Evolutionary conservation across 1,284 basidiomycete species (phyloP).

Genomic region (Waitea zeae): DNA sequence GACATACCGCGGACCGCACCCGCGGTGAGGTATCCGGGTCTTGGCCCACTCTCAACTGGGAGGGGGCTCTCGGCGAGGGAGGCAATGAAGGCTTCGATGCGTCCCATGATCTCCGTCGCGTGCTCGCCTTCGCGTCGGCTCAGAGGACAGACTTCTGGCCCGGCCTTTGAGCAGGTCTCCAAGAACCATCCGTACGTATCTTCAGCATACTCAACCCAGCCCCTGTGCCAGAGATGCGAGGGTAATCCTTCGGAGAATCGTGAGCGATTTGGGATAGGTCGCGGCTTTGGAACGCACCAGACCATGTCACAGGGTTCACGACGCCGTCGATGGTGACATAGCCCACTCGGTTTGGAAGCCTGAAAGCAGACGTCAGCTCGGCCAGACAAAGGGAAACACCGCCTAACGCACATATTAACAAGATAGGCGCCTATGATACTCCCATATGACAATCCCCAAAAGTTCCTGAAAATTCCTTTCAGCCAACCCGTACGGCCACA

Average conservation of each 20-base stretch:
- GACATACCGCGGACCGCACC: constrained; percentile 16
- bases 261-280: too few relatives aligned
- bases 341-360: too few relatives aligned
- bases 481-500: not conserved
- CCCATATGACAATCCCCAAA: constrained; percentile 11
- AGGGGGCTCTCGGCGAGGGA: constrained; percentile 15
- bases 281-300: too few relatives aligned
- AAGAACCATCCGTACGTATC: constrained; percentile 17
- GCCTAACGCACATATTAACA: constrained; percentile 9
- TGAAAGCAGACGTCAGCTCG: too few relatives aligned
- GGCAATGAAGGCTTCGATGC: constrained; percentile 18
- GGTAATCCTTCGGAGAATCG: too few relatives aligned
- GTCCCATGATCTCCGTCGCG: constrained; percentile 11
- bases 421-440: constrained; percentile 1
- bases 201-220: constrained; percentile 15
- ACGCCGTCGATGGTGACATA: too few relatives aligned
- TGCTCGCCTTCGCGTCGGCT: constrained; percentile 11
- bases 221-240: constrained; percentile 16
- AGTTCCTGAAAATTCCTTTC: constrained; percentile 8
- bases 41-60: constrained; percentile 12
- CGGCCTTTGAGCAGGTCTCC: constrained; percentile 15
- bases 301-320: too few relatives aligned
- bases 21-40: constrained; percentile 17
- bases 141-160: constrained; percentile 13
- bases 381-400: too few relatives aligned